Evolutionary conservation across 805 yeast species (phyloP), one percentile per base, ranked within the genome.

Genomic region (Cyberlindnera maclurae): DNA sequence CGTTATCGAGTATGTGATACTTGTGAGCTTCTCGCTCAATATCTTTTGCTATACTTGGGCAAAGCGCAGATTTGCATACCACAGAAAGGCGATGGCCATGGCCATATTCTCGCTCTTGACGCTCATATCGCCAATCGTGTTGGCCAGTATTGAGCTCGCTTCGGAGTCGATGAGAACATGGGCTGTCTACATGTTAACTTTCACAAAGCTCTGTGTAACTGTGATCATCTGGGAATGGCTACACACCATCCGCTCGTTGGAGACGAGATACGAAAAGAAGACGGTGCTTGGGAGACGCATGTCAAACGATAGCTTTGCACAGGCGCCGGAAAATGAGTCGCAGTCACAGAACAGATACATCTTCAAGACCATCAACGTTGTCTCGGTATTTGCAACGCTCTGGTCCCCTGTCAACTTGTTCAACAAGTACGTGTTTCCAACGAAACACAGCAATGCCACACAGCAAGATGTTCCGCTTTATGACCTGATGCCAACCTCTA

Each of bases 211-310:
- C 12, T 64, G 75, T 27, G 58, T 76, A 4, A 60, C 71, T 13
- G 72, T 79, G 1, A 63, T 75, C 17, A 65, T 77, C 1, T 79
- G 84, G 82, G 86, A 80, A 57, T 77, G 86, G 81, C 57, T 77
- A 9, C 72, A 65, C 49, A 69, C 75, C 32, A 75, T 78, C 31
- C 70, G 73, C 44, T 51, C 64, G 13, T 52, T 73, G 31, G 80
- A 76, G 44, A 64, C 68, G 43, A 57, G 67, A 26, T 55, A 63
- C 22, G 86, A 80, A 44, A 60, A 69, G 35, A 62, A 63, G 45
- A 81, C 81, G 1, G 73, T 82, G 9, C 65, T 81, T 33, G 89
- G 89, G 0, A 65, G 87, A 43, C 66, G 73, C 43, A 70, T 78
- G 26, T 54, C 58, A 1, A 60, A 65, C 35, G 77, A 73, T 35